Evolutionary conservation across 2,329 filamentous ascomycete species (phyloP).

Genomic region (Alternaria gansuensis): DNA sequence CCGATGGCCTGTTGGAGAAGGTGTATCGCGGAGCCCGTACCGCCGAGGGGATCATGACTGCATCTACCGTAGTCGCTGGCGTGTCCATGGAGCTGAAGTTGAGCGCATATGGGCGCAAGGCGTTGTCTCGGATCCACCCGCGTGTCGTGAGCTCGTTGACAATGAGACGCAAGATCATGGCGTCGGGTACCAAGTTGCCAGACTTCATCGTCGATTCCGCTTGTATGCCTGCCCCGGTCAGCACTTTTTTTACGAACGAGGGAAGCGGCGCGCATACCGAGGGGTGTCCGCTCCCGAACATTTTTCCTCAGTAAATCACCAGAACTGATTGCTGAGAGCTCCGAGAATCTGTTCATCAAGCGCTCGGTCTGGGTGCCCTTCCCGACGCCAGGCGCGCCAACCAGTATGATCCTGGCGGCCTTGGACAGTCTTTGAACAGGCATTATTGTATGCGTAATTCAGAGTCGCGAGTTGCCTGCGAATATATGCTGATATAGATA

Average conservation of each 20-base stretch:
- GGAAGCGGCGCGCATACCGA: slow-evolving; percentile 66
- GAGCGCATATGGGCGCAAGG: slow-evolving; percentile 58
- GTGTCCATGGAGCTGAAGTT: slow-evolving; percentile 51
- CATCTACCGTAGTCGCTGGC: slow-evolving; percentile 50
- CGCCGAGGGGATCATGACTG: slow-evolving; percentile 54
- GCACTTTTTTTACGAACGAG: slow-evolving; percentile 20
- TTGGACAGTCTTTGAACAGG: slow-evolving; percentile 52
- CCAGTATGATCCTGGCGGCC: slow-evolving; percentile 91
- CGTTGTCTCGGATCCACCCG: slow-evolving; percentile 75
- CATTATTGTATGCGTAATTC: slow-evolving; percentile 29
- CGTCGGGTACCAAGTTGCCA: slow-evolving; percentile 89
- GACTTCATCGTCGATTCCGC: slow-evolving; percentile 88
- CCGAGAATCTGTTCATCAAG: slow-evolving; percentile 83
- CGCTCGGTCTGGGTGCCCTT: slow-evolving; percentile 96
- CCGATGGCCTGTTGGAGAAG: slow-evolving; percentile 73
- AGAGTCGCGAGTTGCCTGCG: not conserved
- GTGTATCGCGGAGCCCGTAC: slow-evolving; percentile 53
- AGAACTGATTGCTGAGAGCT: slow-evolving; percentile 90
- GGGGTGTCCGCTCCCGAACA: slow-evolving; percentile 85
- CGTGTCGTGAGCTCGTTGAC: slow-evolving; percentile 84
- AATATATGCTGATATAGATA: slow-evolving; percentile 13
- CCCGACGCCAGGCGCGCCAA: slow-evolving; percentile 95
- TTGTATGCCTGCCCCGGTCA: slow-evolving; percentile 73
- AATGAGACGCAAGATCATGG: slow-evolving; percentile 90
- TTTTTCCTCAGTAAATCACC: slow-evolving; percentile 92